Percentiles rank a stretch among this genome's conserved stretches.
These are phyloP conservation scores for Leucaena leucocephala DNA, from an alignment of 306 rosid genomes.

Conservation along the genomic window DNA sequence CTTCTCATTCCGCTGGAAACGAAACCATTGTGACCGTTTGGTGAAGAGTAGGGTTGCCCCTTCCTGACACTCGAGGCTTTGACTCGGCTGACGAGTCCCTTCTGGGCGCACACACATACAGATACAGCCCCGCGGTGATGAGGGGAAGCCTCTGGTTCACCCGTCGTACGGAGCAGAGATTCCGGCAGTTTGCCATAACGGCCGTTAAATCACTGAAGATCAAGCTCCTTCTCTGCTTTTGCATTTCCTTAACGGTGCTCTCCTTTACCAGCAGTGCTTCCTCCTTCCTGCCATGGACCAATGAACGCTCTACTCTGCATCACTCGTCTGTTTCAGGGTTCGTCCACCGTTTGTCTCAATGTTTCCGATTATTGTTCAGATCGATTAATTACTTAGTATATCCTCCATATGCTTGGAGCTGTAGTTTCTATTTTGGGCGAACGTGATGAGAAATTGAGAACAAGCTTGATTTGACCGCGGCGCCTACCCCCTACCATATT, in stretches of 20 bases:
- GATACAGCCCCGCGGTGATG: constrained; percentile 33
- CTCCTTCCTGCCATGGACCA: constrained; percentile 49
- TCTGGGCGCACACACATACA: not conserved
- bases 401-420: not conserved
- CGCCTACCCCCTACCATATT: not conserved
- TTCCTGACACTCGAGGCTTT: constrained; percentile 16
- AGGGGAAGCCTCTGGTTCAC: constrained; percentile 44
- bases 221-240: constrained; percentile 53
- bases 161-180: constrained; percentile 58
- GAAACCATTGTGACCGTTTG: not conserved
- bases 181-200: constrained; percentile 48
- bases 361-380: not conserved
- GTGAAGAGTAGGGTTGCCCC: not conserved
- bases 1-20: no score
- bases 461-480: not conserved
- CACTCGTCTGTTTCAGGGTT: constrained; percentile 51
- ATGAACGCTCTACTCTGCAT: constrained; percentile 22
- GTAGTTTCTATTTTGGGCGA: not conserved
- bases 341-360: not conserved
- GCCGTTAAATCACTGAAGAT: constrained; percentile 61
- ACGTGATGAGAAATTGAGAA: not conserved
- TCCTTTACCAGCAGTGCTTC: constrained; percentile 48
- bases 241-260: constrained; percentile 51
- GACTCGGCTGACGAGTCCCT: constrained; percentile 1
- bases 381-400: not conserved